phyloP scores from a whole-genome alignment of 306 rosid species.

The Canavalia gladiata region DNA sequence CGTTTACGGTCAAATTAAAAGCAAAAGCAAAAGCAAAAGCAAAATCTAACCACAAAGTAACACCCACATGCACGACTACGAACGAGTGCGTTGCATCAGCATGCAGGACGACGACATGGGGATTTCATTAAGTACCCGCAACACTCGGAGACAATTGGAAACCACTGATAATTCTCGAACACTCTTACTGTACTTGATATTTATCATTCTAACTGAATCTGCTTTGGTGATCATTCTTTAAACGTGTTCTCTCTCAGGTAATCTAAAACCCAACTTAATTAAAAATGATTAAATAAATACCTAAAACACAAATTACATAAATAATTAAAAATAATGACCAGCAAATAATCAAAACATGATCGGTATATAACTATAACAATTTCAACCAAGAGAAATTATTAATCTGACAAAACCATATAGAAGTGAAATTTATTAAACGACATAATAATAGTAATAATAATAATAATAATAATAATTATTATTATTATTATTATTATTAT shows the following conservation, averaged over 20 bases:
- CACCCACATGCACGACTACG: constrained; percentile 19
- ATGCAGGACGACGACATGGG: constrained; percentile 3
- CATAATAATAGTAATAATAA: not conserved
- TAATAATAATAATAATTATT: not conserved
- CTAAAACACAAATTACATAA: not conserved
- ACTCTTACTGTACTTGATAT: constrained; percentile 14
- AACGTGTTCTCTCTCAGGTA: constrained; percentile 39
- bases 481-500: no score
- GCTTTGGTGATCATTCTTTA: not conserved
- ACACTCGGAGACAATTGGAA: constrained; percentile 5
- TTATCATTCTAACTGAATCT: constrained; percentile 40
- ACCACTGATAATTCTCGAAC: not conserved
- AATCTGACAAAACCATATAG: not conserved
- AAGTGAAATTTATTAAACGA: not conserved
- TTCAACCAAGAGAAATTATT: constrained; percentile 3
- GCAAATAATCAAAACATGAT: constrained; percentile 12
- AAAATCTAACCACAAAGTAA: constrained; percentile 15
- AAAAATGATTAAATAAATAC: not conserved
- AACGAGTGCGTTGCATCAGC: constrained; percentile 37
- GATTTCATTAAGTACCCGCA: not conserved
- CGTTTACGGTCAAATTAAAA: not conserved
- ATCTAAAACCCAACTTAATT: constrained; percentile 12
- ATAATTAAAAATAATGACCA: not conserved
- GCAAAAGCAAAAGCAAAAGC: not conserved
- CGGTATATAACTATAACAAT: constrained; percentile 9